phyloP scores from a whole-genome alignment of 306 rosid genomes.

The Pyrus bretschneideri region DNA sequence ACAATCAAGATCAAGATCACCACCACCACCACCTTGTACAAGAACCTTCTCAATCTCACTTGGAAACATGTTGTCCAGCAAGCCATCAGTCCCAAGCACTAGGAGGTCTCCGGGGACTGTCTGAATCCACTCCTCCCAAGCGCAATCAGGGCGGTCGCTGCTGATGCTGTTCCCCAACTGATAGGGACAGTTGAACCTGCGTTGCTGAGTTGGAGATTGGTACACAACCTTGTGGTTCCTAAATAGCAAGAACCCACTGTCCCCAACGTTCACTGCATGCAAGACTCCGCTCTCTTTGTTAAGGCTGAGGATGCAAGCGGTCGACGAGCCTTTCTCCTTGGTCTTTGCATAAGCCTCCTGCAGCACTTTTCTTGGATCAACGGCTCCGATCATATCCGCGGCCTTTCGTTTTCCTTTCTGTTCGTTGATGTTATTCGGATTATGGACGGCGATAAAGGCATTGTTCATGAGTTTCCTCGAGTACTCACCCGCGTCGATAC shows the following conservation, averaged over 20 bases:
- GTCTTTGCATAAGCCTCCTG: neutral
- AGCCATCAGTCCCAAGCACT: slow-evolving; percentile 20
- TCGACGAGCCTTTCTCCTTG: slow-evolving; percentile 11
- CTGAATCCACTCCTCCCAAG: neutral
- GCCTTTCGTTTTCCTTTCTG: neutral
- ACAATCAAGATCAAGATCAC: neutral
- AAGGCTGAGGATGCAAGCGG: slow-evolving; percentile 15
- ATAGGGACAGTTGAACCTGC: neutral
- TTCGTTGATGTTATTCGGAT: too few species aligned
- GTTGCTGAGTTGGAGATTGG: slow-evolving; percentile 4
- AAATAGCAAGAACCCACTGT: slow-evolving; percentile 24
- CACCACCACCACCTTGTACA: too few species aligned
- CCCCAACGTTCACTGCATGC: slow-evolving; percentile 10
- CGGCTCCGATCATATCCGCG: neutral
- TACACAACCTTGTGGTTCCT: neutral
- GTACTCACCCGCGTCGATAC: neutral
- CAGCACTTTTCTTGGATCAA: neutral
- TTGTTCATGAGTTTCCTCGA: slow-evolving; percentile 1
- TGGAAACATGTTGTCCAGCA: slow-evolving; percentile 9
- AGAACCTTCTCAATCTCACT: neutral
- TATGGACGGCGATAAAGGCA: neutral
- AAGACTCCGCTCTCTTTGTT: neutral
- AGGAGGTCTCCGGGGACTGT: neutral
- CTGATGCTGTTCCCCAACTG: neutral
- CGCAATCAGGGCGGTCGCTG: neutral